phyloP scores from a whole-genome alignment of 306 rosid species.

The Begonia fuchsioides region DNA sequence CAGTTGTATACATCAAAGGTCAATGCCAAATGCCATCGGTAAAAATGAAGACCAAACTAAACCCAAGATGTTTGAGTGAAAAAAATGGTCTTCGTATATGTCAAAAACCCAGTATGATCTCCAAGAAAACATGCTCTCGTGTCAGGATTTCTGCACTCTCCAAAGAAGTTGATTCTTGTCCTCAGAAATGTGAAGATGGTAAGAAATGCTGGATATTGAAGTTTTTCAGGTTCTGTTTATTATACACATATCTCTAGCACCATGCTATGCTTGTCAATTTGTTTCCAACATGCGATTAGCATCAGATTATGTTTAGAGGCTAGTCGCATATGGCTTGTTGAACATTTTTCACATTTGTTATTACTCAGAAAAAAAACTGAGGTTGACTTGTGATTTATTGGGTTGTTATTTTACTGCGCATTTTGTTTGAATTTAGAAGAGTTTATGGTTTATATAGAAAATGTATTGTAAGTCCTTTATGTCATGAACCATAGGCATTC shows the following conservation, averaged over 20 bases:
- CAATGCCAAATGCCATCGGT: constrained; percentile 90
- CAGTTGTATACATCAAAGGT: constrained; percentile 26
- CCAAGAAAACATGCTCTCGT: constrained; percentile 53
- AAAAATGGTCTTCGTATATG: constrained; percentile 61
- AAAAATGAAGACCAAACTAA: constrained; percentile 83
- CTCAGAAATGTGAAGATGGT: constrained; percentile 47
- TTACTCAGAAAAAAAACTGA: not conserved
- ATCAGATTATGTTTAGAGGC: not conserved
- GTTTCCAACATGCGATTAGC: not conserved
- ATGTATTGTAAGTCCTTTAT: too few relatives aligned
- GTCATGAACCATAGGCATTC: not conserved
- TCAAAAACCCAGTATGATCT: constrained; percentile 56
- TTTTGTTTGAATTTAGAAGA: not conserved
- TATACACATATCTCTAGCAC: not conserved
- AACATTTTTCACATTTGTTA: too few relatives aligned
- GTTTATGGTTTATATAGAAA: not conserved
- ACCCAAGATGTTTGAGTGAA: constrained; percentile 57
- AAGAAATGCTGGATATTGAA: constrained; percentile 13
- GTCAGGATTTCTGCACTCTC: constrained; percentile 28
- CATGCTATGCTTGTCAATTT: not conserved
- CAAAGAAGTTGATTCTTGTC: constrained; percentile 32
- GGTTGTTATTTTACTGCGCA: too few relatives aligned
- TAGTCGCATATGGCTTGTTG: too few relatives aligned
- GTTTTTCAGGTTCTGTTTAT: constrained; percentile 1
- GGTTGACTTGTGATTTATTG: not conserved